A percentile compares a stretch with the other conserved stretches of the same genome.
Evolutionary conservation across 441 rosid genomes (phyloP).

Genomic region (Brassica balearica): DNA sequence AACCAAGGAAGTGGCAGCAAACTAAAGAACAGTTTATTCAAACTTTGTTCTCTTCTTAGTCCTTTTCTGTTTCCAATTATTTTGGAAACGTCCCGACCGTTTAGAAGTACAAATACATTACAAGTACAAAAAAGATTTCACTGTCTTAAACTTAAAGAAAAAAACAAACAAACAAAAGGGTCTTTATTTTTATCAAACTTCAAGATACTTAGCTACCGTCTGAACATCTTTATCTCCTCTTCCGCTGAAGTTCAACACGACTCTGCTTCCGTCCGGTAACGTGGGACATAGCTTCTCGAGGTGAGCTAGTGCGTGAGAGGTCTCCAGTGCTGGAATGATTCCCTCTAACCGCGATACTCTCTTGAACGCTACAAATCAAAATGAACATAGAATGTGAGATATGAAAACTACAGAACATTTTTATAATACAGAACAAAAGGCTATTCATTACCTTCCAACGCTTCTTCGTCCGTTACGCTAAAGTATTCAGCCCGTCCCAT

Average conservation of each 20-base stretch:
- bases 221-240: slow-evolving; percentile 96
- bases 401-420: neutral
- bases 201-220: slow-evolving; percentile 71
- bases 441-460: slow-evolving; percentile 67
- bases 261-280: slow-evolving; percentile 63
- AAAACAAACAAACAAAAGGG: slow-evolving; percentile 6
- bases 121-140: slow-evolving; percentile 22
- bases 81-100: slow-evolving; percentile 17
- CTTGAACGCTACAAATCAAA: slow-evolving; percentile 67
- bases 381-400: neutral
- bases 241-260: slow-evolving; percentile 85
- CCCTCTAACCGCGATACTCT: slow-evolving; percentile 79
- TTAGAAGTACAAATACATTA: slow-evolving; percentile 18
- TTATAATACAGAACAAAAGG: neutral
- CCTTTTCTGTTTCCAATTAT: slow-evolving; percentile 5
- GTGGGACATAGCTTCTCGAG: slow-evolving; percentile 85
- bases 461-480: slow-evolving; percentile 80
- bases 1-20: neutral
- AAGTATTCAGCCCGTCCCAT: slow-evolving; percentile 78
- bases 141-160: neutral
- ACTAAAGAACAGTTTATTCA: slow-evolving; percentile 25
- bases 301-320: slow-evolving; percentile 84
- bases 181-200: slow-evolving; percentile 39
- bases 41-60: slow-evolving; percentile 1
- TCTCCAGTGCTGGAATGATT: slow-evolving; percentile 86